Percentiles rank a stretch among this genome's conserved stretches.
Evolutionary conservation across 73 alveolate genomes (phyloP).

Genomic region (Symbiodinium pilosum): DNA sequence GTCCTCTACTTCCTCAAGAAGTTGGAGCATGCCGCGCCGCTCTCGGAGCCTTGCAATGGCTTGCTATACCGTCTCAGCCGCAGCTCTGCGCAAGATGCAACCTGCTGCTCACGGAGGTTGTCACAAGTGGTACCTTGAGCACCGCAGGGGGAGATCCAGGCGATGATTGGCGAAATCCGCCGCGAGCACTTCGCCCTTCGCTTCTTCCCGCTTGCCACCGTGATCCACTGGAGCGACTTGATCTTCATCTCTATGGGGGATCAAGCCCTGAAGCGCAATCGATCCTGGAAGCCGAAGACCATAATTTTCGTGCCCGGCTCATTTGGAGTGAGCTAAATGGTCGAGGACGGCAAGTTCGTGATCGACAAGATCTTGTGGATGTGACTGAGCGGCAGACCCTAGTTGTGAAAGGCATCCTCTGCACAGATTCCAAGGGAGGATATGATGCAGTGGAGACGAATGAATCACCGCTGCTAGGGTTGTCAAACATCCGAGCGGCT

Average conservation of each 20-base stretch:
- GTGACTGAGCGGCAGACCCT: neutral
- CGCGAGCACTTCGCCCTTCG: neutral
- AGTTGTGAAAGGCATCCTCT: neutral
- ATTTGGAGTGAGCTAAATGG: neutral
- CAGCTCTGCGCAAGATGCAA: neutral
- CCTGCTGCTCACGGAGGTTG: neutral
- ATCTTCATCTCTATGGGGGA: neutral
- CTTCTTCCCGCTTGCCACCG: neutral
- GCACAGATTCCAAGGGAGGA: conserved; percentile 16
- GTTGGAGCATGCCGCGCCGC: neutral
- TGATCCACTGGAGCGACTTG: neutral
- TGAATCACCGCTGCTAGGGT: conserved; percentile 22
- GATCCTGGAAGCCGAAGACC: neutral
- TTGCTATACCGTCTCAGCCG: neutral
- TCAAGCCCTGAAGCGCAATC: neutral
- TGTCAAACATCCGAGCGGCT: neutral
- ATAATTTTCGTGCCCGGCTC: neutral
- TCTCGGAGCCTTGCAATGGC: neutral
- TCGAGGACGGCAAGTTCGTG: neutral
- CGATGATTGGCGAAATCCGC: neutral
- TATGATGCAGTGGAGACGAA: neutral
- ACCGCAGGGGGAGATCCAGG: neutral
- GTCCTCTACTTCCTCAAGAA: neutral
- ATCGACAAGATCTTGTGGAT: neutral
- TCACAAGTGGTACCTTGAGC: neutral